Evolutionary conservation across 257 asterid species (phyloP).

Genomic region (Solanum piurae): DNA sequence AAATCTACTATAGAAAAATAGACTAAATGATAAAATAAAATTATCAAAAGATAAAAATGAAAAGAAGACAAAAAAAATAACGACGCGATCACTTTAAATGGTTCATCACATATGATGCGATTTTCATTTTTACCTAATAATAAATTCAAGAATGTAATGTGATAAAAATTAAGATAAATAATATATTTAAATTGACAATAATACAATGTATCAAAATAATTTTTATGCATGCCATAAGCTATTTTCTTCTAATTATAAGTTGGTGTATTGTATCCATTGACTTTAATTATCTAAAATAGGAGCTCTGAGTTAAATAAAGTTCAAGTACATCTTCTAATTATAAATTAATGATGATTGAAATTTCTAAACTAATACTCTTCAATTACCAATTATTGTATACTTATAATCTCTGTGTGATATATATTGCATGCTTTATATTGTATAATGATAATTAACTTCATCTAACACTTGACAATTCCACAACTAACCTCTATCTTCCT

Average conservation of each 20-base stretch:
- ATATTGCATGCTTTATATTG: background rate
- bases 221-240: background rate
- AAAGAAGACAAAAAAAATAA: no score
- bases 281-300: background rate
- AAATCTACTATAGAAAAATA: background rate
- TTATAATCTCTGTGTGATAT: background rate
- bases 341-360: background rate
- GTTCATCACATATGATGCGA: background rate
- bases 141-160: background rate
- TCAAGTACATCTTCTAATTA: background rate
- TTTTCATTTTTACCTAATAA: no score
- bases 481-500: background rate
- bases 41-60: no score
- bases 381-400: background rate
- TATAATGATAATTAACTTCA: background rate
- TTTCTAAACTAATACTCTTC: background rate
- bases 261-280: background rate
- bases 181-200: background rate
- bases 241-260: background rate
- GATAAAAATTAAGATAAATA: background rate
- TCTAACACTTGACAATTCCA: background rate
- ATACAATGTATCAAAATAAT: background rate
- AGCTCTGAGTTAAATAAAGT: background rate
- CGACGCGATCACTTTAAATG: no score
- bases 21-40: background rate